Conservation (phyloP, 331 rosid genomes). For the Erythrophleum ivorense region DNA sequence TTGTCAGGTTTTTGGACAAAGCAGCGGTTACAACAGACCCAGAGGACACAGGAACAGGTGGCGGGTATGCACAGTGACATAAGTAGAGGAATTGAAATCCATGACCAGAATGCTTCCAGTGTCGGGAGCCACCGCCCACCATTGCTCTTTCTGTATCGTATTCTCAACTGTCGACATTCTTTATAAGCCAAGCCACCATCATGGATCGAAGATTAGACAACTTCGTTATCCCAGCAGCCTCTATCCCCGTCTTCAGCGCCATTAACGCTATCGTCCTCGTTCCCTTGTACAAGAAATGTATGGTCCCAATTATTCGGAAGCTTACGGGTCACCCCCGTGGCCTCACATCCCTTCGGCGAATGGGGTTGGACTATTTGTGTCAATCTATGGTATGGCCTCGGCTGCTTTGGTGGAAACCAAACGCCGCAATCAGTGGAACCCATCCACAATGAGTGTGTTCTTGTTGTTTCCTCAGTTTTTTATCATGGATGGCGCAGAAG, state of each 20-base stretch:
- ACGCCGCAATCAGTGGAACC: constrained; percentile 43
- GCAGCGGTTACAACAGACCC: constrained; percentile 51
- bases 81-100: constrained; percentile 65
- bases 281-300: constrained; percentile 52
- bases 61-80: constrained; percentile 62
- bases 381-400: constrained; percentile 50
- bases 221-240: constrained; percentile 56
- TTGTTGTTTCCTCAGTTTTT: constrained; percentile 62
- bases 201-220: constrained; percentile 45
- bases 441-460: constrained; percentile 45
- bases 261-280: constrained; percentile 53
- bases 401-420: constrained; percentile 51
- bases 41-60: constrained; percentile 48
- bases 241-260: constrained; percentile 48
- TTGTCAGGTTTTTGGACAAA: constrained; percentile 60
- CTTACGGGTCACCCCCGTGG: constrained; percentile 59
- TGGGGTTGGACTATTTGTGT: constrained; percentile 61
- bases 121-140: constrained; percentile 64
- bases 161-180: constrained; percentile 59
- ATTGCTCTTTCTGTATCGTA: constrained; percentile 55
- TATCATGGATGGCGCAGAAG: constrained; percentile 54
- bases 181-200: constrained; percentile 41
- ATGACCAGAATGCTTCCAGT: constrained; percentile 55
- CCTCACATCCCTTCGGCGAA: constrained; percentile 57
- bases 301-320: constrained; percentile 48